These are phyloP conservation scores for Oropetium thomaeum DNA, from an alignment of 176 grass and related monocot species.

Conservation along the genomic window DNA sequence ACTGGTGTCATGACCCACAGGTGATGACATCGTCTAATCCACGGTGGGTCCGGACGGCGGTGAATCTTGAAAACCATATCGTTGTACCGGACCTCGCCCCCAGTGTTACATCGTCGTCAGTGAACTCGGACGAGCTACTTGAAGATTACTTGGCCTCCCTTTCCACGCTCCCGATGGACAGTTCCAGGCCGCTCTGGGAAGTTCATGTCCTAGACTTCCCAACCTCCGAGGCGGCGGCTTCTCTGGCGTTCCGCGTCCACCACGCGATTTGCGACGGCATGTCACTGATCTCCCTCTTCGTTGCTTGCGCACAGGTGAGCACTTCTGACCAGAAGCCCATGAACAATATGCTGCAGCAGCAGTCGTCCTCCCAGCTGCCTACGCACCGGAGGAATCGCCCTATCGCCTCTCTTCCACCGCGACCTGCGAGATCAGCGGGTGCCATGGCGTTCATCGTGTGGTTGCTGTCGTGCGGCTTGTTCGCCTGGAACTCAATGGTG, in stretches of 20 bases:
- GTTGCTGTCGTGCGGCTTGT: constrained; percentile 18
- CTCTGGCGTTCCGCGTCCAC: neutral
- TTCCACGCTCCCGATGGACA: neutral
- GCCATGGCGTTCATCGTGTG: neutral
- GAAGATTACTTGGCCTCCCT: neutral
- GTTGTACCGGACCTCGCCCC: neutral
- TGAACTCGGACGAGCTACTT: neutral
- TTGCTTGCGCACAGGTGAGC: neutral
- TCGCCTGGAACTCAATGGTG: constrained; percentile 47
- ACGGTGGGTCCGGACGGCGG: neutral
- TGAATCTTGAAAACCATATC: neutral
- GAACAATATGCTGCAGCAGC: too few species aligned
- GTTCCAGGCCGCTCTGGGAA: neutral
- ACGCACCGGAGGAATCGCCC: neutral
- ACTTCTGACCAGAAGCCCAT: neutral
- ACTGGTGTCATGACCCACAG: neutral
- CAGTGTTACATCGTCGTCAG: neutral
- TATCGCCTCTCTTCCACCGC: neutral
- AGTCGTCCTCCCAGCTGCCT: neutral
- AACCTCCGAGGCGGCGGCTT: neutral
- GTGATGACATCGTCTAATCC: neutral
- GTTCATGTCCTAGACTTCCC: neutral
- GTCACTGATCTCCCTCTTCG: neutral
- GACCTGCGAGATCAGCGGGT: neutral
- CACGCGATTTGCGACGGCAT: neutral